These are phyloP conservation scores for Wickerhamomyces hampshirensis DNA, from an alignment of 805 yeast genomes.

Conservation along the genomic window DNA sequence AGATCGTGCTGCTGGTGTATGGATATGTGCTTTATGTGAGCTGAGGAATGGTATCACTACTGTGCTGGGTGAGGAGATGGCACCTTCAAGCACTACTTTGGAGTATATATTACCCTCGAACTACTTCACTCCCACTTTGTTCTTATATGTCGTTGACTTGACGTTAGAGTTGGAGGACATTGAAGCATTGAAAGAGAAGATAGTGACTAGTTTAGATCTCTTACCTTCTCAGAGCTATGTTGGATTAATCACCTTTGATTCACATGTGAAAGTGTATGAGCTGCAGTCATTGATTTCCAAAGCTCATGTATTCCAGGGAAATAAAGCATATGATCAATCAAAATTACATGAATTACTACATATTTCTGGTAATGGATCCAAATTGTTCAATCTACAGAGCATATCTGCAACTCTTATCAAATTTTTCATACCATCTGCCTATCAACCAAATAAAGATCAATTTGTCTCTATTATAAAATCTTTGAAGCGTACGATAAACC, in stretches of 20 bases:
- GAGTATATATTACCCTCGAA: constrained; percentile 25
- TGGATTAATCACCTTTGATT: constrained; percentile 80
- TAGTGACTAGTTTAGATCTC: constrained; percentile 61
- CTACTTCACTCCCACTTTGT: constrained; percentile 76
- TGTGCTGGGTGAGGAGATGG: constrained; percentile 38
- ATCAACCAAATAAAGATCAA: no score
- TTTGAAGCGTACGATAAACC: constrained; percentile 36
- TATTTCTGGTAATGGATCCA: no score
- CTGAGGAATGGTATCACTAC: constrained; percentile 55
- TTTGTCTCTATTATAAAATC: background rate
- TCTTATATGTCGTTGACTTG: constrained; percentile 76
- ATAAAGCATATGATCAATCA: no score
- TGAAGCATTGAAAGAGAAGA: constrained; percentile 66
- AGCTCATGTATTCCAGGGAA: no score
- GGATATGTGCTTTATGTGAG: constrained; percentile 83
- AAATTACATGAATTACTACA: no score
- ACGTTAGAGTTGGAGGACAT: constrained; percentile 83
- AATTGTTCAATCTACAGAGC: no score
- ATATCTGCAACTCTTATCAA: no score
- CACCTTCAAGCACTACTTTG: background rate
- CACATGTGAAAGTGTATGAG: constrained; percentile 82
- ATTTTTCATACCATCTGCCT: background rate
- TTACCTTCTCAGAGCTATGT: constrained; percentile 79
- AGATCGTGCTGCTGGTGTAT: constrained; percentile 64
- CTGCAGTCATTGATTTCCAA: constrained; percentile 4